Percentiles rank a stretch among this genome's conserved stretches.
Conservation (phyloP, 2,329 filamentous ascomycete species). For the Cercospora citrullina region DNA sequence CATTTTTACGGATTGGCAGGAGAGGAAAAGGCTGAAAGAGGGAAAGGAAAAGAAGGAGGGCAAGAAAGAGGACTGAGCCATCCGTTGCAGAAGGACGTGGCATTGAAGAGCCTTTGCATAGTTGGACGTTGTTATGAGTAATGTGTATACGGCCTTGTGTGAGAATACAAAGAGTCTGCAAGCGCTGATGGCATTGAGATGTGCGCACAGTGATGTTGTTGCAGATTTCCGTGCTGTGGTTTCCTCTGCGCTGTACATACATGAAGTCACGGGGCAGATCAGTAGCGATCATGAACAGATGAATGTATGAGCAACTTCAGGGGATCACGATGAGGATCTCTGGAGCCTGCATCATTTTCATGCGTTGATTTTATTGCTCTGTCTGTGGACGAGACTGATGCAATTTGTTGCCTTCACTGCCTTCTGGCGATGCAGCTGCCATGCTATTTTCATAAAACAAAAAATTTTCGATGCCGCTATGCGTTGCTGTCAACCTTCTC, state of each 20-base stretch:
- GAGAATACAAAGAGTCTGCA: too few species aligned
- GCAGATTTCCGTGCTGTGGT: background rate
- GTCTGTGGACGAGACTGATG: background rate
- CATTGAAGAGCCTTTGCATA: background rate
- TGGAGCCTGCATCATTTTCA: background rate
- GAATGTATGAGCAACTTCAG: background rate
- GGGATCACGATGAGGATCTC: background rate
- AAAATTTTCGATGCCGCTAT: background rate
- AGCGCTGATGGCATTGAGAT: background rate
- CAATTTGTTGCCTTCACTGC: background rate
- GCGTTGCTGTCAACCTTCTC: background rate
- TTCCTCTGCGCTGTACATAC: background rate
- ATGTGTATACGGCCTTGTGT: background rate
- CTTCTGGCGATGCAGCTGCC: background rate
- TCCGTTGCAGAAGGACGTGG: background rate
- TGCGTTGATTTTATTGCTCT: background rate
- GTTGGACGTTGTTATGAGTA: background rate
- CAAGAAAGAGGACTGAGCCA: background rate
- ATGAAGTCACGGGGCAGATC: background rate
- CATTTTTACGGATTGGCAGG: background rate
- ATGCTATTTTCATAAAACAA: background rate
- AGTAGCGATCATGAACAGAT: too few species aligned
- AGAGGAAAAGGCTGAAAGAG: background rate
- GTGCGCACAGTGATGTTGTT: background rate
- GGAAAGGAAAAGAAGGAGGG: background rate